Evolutionary conservation across 306 rosid genomes (phyloP).

Genomic region (Benincasa hispida): DNA sequence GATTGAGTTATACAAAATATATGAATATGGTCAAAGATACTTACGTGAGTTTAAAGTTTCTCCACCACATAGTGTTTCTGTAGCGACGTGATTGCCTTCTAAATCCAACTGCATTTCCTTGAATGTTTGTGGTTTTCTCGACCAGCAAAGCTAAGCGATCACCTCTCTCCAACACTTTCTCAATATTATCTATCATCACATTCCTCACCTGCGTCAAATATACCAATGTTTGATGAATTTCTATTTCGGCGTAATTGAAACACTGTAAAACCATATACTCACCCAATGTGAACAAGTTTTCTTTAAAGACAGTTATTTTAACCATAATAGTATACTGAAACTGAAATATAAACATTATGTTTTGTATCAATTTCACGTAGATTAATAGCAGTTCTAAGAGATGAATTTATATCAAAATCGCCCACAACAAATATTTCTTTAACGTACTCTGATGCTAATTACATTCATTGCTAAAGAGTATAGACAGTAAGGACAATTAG

Average conservation of each 20-base stretch:
- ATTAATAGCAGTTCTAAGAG: background rate
- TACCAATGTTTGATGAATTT: background rate
- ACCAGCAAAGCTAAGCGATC: slow-evolving; percentile 65
- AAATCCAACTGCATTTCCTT: slow-evolving; percentile 64
- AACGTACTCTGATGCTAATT: background rate
- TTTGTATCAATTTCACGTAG: background rate
- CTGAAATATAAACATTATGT: background rate
- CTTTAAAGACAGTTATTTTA: background rate
- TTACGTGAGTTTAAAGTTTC: slow-evolving; percentile 60
- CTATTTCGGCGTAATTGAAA: background rate
- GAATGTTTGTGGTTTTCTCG: slow-evolving; percentile 54
- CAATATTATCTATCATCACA: slow-evolving; percentile 67
- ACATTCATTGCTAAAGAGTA: background rate
- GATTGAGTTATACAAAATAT: background rate
- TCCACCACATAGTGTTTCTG: slow-evolving; percentile 62
- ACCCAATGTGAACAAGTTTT: background rate
- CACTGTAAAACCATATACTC: background rate
- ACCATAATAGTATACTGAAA: background rate
- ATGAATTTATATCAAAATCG: background rate
- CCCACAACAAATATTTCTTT: background rate
- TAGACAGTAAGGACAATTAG: background rate
- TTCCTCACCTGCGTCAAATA: slow-evolving; percentile 31
- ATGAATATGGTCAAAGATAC: background rate
- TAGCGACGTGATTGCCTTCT: slow-evolving; percentile 68
- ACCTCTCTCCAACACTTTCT: slow-evolving; percentile 64